Percentiles rank a stretch among this genome's conserved stretches.
Evolutionary conservation across 805 yeast genomes (phyloP).

Genomic region (Yamadazyma endophytica): DNA sequence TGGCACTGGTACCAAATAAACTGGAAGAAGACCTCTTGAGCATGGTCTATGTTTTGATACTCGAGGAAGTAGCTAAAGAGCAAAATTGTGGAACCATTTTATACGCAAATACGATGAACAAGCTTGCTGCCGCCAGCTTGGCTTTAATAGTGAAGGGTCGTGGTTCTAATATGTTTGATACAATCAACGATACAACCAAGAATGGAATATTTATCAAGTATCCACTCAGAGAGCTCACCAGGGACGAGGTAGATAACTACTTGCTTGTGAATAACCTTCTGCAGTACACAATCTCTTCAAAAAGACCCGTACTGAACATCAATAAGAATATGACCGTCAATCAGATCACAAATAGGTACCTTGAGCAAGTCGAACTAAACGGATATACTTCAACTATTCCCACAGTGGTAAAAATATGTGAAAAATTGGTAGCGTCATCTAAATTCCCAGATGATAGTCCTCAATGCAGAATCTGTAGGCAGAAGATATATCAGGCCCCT

Average conservation of each 20-base stretch:
- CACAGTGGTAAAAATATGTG: conserved; percentile 87
- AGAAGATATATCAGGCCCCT: conserved; percentile 52
- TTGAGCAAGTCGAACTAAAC: conserved; percentile 58
- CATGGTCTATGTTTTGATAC: conserved; percentile 44
- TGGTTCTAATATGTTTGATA: conserved; percentile 60
- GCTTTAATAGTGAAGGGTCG: conserved; percentile 82
- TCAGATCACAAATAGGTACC: conserved; percentile 72
- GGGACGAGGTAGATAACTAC: conserved; percentile 63
- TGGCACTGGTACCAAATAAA: conserved; percentile 42
- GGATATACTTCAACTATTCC: conserved; percentile 88
- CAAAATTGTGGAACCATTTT: conserved; percentile 52
- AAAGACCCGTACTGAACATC: conserved; percentile 31
- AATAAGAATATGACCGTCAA: conserved; percentile 76
- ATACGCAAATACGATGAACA: conserved; percentile 78
- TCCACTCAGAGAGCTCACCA: conserved; percentile 75
- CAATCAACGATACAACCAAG: conserved; percentile 42
- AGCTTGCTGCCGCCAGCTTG: conserved; percentile 74
- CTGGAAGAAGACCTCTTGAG: conserved; percentile 60
- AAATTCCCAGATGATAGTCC: conserved; percentile 10
- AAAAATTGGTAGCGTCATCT: conserved; percentile 57
- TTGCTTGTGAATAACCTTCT: conserved; percentile 37
- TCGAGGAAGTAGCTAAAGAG: conserved; percentile 43
- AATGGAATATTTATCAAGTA: conserved; percentile 46
- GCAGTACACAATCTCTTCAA: conserved; percentile 19
- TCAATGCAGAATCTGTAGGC: conserved; percentile 56